Evolutionary conservation across 768 basidiomycete genomes (phyloP).

Genomic region (Sporobolomyces phaffii): DNA sequence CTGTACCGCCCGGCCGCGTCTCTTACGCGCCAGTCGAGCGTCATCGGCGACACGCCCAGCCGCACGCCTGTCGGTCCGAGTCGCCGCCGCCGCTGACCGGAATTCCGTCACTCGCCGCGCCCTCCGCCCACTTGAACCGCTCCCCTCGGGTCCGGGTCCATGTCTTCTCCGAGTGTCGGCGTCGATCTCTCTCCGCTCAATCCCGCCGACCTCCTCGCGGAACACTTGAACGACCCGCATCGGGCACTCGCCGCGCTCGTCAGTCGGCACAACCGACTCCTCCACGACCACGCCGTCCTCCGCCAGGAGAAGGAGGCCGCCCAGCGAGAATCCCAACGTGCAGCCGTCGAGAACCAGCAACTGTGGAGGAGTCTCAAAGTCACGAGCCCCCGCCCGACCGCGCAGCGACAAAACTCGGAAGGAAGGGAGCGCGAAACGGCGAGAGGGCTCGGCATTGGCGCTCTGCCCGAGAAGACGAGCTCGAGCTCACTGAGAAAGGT

Average conservation of each 20-base stretch:
- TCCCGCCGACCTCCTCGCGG: conserved; percentile 12
- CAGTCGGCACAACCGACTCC: conserved; percentile 28
- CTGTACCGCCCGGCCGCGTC: too few species aligned
- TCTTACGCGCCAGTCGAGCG: too few species aligned
- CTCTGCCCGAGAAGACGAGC: background rate
- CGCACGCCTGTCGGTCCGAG: too few species aligned
- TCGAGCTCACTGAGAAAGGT: background rate
- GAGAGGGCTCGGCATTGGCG: conserved; percentile 12
- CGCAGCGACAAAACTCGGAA: conserved; percentile 1
- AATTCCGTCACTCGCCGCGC: too few species aligned
- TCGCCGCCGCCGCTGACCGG: too few species aligned
- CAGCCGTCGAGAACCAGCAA: conserved; percentile 27
- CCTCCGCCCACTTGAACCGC: too few species aligned
- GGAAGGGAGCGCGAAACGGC: background rate
- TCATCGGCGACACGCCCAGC: too few species aligned
- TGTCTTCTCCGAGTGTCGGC: background rate
- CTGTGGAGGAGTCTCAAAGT: conserved; percentile 35
- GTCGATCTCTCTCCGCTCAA: background rate
- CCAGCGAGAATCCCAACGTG: background rate
- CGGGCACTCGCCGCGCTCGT: conserved; percentile 28
- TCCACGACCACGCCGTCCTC: background rate
- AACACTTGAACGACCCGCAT: conserved; percentile 19
- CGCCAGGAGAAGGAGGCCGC: conserved; percentile 9
- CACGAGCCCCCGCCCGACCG: conserved; percentile 22
- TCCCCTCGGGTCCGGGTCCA: too few species aligned